Base-by-base conservation (phyloP, 768 basidiomycete genomes). In the Lactarius hengduanensis region DNA sequence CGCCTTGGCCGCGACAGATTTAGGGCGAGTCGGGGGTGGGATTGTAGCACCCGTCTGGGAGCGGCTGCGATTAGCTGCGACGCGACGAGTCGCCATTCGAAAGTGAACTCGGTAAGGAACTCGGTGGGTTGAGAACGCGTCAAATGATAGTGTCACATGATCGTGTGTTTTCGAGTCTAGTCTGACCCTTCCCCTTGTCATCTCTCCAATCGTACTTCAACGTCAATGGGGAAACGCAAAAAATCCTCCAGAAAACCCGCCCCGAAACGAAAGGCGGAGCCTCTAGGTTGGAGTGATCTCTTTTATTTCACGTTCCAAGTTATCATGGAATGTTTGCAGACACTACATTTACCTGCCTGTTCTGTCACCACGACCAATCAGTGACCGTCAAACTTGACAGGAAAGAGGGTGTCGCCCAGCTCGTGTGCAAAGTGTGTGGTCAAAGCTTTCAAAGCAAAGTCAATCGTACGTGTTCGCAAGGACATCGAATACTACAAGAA, bases 321-420 rank as follows among this genome's bases (percentile, higher is more conserved):
- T 47, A 45, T 45, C 50, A 58, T 40, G 59, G 16, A 53, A 50
- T 10, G 54, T 15, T 32, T 62, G 34, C 75, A 94, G 92, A 94
- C 72, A 90, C 88, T 11, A 83, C 86, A 41, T 94, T 94, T 75
- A 91, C 91, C 32, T 94, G 92, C 76, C 78, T 94, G 16, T 94
- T 92, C 77, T 94, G 92, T 74, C 88, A 94, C 78, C 92, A 94
- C 75, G 91, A 94, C 75, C 91, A 90, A 74, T 91, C 92, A 26
- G 91, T 94, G 58, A 90, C 88, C 16, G 91, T 94, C 41, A 83
- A 91, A 72, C 79, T 94, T 62, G 92, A 94, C 77, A 83, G 90
- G 74, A 94, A 94, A 76, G 92, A 93, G 73, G 89, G 90, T 3
- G 77, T 94, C 11, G 92, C 89, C 11, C 85, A 90, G 72, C 80